A percentile compares a stretch with the other conserved stretches of the same genome.
phyloP scores from a whole-genome alignment of 2,329 filamentous ascomycete genomes.

The Akanthomyces uredinophilus region DNA sequence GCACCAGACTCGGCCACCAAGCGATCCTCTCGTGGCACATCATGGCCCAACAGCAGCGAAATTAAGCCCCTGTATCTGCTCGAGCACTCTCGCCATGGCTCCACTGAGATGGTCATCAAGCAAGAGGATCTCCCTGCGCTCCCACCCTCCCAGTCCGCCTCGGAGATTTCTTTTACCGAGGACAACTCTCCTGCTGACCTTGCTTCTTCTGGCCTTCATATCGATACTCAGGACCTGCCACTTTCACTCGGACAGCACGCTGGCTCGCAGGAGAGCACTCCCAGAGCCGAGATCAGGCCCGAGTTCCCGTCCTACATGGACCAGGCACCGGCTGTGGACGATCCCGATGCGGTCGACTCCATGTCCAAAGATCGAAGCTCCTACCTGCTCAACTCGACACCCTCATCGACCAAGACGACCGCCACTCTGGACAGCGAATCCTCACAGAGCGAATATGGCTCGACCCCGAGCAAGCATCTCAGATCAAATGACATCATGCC shows the following conservation, averaged over 20 bases:
- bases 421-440: conserved; percentile 23
- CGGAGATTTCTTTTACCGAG: conserved; percentile 25
- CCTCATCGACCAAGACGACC: conserved; percentile 27
- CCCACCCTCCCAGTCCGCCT: conserved; percentile 34
- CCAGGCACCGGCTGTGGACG: conserved; percentile 27
- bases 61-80: conserved; percentile 80
- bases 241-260: conserved; percentile 41
- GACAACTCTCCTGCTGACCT: conserved; percentile 24
- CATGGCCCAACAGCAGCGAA: conserved; percentile 62
- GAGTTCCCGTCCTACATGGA: conserved; percentile 23
- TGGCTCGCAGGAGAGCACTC: conserved; percentile 63
- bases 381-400: conserved; percentile 36
- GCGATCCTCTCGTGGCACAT: conserved; percentile 46
- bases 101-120: conserved; percentile 28
- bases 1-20: conserved; percentile 32
- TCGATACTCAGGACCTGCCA: conserved; percentile 35
- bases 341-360: conserved; percentile 33
- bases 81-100: conserved; percentile 50
- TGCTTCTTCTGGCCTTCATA: conserved; percentile 28
- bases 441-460: conserved; percentile 21
- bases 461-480: conserved; percentile 23
- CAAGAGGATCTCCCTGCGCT: conserved; percentile 43
- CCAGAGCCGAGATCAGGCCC: conserved; percentile 50
- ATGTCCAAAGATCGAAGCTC: conserved; percentile 40
- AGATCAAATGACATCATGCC: conserved; percentile 16